A percentile compares a stretch with the other conserved stretches of the same genome.
These are phyloP conservation scores for Phymatotrichopsis omnivora DNA, from an alignment of 2,329 filamentous ascomycete genomes.

Conservation along the genomic window DNA sequence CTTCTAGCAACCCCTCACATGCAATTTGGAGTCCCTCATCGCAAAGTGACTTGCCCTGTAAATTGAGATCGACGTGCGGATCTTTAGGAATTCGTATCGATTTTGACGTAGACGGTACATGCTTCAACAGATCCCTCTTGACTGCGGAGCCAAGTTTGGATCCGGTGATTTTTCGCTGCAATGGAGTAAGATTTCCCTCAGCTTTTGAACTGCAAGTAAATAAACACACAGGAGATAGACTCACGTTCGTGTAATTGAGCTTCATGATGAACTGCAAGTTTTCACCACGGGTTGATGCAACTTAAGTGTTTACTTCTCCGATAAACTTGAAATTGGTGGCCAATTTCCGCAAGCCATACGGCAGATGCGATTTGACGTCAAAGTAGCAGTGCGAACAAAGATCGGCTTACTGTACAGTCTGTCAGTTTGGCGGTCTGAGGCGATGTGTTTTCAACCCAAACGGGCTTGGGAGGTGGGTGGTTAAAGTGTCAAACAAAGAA, in stretches of 20 bases:
- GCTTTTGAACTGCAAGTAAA: slow-evolving; percentile 4
- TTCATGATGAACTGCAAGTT: too few species aligned
- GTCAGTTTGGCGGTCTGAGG: too few species aligned
- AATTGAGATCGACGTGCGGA: slow-evolving; percentile 22
- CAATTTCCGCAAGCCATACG: too few species aligned
- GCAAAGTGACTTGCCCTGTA: slow-evolving; percentile 25
- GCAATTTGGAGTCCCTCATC: slow-evolving; percentile 24
- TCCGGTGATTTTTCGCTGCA: slow-evolving; percentile 24
- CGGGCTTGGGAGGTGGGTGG: too few species aligned
- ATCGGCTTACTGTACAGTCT: too few species aligned
- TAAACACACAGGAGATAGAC: not conserved
- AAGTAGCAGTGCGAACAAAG: too few species aligned
- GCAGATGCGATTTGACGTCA: too few species aligned
- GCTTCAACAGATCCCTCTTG: slow-evolving; percentile 26
- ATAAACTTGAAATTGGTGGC: too few species aligned
- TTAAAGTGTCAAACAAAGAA: too few species aligned
- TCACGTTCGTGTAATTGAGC: slow-evolving; percentile 25
- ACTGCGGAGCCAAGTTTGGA: slow-evolving; percentile 23
- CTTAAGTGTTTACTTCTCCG: too few species aligned
- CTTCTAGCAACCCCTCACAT: slow-evolving; percentile 23
- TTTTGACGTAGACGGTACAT: slow-evolving; percentile 10
- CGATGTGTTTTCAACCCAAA: too few species aligned
- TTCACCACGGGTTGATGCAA: too few species aligned
- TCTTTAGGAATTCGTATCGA: slow-evolving; percentile 14
- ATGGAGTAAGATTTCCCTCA: not conserved